phyloP scores from a whole-genome alignment of 139 green algal species.

The Spirogloea muscicola region DNA sequence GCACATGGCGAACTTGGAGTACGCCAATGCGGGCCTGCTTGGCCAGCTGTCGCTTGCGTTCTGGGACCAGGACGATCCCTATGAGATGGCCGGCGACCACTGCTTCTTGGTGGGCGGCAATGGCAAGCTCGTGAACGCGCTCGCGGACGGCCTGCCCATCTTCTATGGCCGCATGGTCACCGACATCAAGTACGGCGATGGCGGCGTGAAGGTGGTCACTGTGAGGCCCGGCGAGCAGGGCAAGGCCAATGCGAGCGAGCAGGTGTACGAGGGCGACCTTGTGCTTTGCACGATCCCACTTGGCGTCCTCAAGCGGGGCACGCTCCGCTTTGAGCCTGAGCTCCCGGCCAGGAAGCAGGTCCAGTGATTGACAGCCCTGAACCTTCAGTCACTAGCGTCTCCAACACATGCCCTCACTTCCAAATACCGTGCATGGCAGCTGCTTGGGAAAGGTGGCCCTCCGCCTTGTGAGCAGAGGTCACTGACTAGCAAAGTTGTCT shows the following conservation, averaged over 20 bases:
- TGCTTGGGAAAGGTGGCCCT: no score
- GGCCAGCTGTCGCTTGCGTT: no score
- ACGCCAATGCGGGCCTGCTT: no score
- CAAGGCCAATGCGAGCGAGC: background rate
- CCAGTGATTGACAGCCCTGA: no score
- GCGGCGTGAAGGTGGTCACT: constrained; percentile 25
- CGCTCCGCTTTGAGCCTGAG: constrained; percentile 70
- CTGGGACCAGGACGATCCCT: constrained; percentile 90
- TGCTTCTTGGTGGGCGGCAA: constrained; percentile 80
- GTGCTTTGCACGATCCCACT: constrained; percentile 74
- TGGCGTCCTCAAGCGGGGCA: constrained; percentile 59
- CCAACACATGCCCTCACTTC: no score
- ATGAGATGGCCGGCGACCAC: constrained; percentile 69
- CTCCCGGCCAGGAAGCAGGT: constrained; percentile 77
- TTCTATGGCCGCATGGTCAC: constrained; percentile 63
- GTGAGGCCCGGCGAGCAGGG: background rate
- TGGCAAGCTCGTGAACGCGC: constrained; percentile 65
- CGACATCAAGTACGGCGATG: constrained; percentile 25
- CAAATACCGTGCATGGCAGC: no score
- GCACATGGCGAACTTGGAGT: no score
- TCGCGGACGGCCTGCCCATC: constrained; percentile 71
- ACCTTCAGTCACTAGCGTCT: no score
- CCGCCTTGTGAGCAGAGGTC: no score
- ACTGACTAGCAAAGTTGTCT: no score
- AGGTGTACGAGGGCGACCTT: constrained; percentile 49